Base-by-base conservation (phyloP, 371 early-diverging fungal species). In the Cokeromyces recurvatus region DNA sequence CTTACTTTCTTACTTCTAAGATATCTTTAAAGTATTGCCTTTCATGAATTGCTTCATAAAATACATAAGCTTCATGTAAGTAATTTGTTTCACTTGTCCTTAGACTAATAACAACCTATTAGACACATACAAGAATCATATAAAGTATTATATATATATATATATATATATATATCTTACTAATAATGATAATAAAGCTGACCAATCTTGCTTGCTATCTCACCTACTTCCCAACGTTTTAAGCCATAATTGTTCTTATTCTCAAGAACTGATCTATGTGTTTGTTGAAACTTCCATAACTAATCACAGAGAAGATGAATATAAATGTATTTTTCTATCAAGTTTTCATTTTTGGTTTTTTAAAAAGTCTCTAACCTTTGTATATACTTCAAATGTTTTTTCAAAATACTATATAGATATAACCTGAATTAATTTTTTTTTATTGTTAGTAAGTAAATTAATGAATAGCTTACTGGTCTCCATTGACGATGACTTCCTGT, bases 191-290 rank as follows among this genome's bases (percentile, higher is more conserved):
- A 90, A 52, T 90, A 91, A 11, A 91, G 74, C 50, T 91, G 98
- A 3, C 96, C 98, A 54, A 98, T 95, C 59, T 98, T 98, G 41
- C 94, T 93, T 3, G 97, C 96, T 39, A 95, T 91, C 57, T 98
- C 98, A 22, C 98, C 98, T 45, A 98, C 92, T 63, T 97, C 97
- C 88, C 91, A 94, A 10, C 98, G 84, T 59, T 95, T 94, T 41
- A 98, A 66, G 2, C 94, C 95, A 64, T 95, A 95, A 43, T 87
- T 81, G 25, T 83, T 86, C 32, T 86, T 81, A 59, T 89, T 85
- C 61, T 94, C 97, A 24, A 96, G 64, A 0, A 91, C 68, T 12
- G 83, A 62, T 35, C 94, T 74, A 62, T 98, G 87, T 38, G 79
- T 72, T 62, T 92, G 95, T 57, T 98, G 97, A 53, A 91, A 95